A percentile compares a stretch with the other conserved stretches of the same genome.
Evolutionary conservation across 306 rosid species (phyloP).

Genomic region (Castanea sativa): DNA sequence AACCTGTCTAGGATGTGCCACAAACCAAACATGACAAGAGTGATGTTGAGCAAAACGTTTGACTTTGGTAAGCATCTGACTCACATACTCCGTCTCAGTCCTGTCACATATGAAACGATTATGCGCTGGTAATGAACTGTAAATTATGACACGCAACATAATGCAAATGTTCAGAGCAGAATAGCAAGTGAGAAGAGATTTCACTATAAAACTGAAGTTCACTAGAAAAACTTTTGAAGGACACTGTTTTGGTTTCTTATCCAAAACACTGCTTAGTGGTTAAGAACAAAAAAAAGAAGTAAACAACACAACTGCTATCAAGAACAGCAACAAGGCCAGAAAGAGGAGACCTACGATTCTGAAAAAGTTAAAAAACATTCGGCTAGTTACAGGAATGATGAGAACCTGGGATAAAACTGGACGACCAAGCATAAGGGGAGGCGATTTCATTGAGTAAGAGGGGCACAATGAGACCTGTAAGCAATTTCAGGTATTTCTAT

Average conservation of each 20-base stretch:
- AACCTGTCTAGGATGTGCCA: constrained; percentile 98
- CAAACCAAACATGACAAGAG: constrained; percentile 98
- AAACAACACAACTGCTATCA: neutral
- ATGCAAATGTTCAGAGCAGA: constrained; percentile 1
- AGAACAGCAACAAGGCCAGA: neutral
- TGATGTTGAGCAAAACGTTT: constrained; percentile 97
- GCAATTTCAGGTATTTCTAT: neutral
- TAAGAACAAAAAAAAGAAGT: neutral
- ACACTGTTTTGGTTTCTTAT: neutral
- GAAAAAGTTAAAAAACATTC: neutral
- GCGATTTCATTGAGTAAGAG: neutral
- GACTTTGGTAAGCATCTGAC: constrained; percentile 92
- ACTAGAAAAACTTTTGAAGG: neutral
- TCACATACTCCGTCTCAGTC: constrained; percentile 96
- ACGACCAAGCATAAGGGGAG: neutral
- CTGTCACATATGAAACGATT: constrained; percentile 35
- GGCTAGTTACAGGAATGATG: neutral
- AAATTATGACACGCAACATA: neutral
- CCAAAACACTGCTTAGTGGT: neutral
- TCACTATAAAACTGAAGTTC: neutral
- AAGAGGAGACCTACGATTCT: neutral
- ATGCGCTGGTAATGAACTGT: neutral
- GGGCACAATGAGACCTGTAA: neutral
- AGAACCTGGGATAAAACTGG: neutral
- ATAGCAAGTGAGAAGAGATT: constrained; percentile 1